Percentiles rank a stretch among this genome's conserved stretches.
These are phyloP conservation scores for Suillus plorans DNA, from an alignment of 768 basidiomycete species.

Conservation along the genomic window DNA sequence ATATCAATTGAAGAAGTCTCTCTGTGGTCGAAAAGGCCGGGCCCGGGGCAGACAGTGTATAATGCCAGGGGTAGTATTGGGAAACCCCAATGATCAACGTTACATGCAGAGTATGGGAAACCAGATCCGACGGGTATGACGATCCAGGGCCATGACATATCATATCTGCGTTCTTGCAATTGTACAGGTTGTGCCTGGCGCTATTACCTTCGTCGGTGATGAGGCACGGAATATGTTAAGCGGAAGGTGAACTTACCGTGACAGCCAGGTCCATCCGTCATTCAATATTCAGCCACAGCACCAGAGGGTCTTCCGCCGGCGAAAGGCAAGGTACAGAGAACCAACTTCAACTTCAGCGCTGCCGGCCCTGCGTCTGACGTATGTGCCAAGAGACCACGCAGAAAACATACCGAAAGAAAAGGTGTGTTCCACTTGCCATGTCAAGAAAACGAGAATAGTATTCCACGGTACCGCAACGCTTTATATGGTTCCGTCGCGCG, in stretches of 20 bases:
- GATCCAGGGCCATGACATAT: constrained; percentile 2
- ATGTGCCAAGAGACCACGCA: not conserved
- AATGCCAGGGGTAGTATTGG: not conserved
- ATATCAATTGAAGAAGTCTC: too few species aligned
- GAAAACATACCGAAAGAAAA: constrained; percentile 17
- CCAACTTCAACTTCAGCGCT: constrained; percentile 20
- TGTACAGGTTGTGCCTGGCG: constrained; percentile 35
- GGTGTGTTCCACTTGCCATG: constrained; percentile 53
- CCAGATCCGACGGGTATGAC: constrained; percentile 39
- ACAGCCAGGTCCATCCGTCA: constrained; percentile 36
- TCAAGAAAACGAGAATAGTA: constrained; percentile 60
- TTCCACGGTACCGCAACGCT: constrained; percentile 52
- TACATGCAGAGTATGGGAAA: constrained; percentile 42
- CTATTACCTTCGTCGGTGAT: constrained; percentile 17
- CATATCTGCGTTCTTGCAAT: constrained; percentile 38
- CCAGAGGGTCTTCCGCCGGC: constrained; percentile 26
- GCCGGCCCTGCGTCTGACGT: not conserved
- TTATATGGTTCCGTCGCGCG: constrained; percentile 42
- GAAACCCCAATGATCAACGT: not conserved
- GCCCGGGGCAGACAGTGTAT: not conserved
- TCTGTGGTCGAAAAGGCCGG: not conserved
- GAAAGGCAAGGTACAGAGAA: constrained; percentile 28
- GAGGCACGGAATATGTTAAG: constrained; percentile 26
- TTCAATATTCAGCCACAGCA: constrained; percentile 31
- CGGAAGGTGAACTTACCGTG: constrained; percentile 17